Evolutionary conservation across 345 rosid species (phyloP).

Genomic region (Citropsis articulata): DNA sequence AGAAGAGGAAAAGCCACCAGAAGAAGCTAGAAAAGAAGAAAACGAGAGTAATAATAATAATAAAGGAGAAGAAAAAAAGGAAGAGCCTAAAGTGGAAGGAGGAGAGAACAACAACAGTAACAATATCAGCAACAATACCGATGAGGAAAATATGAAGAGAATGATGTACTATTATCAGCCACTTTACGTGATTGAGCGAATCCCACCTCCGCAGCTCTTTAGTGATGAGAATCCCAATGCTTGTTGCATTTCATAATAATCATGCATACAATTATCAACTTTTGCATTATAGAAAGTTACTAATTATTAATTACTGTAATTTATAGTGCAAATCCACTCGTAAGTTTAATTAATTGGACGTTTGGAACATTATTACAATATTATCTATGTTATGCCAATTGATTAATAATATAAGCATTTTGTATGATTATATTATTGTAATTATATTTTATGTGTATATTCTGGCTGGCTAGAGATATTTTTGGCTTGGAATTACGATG

Average conservation of each 20-base stretch:
- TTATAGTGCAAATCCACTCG: no score
- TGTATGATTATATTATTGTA: not conserved
- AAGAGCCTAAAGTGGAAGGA: slow-evolving; percentile 21
- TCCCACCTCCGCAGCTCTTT: slow-evolving; percentile 88
- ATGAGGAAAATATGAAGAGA: slow-evolving; percentile 61
- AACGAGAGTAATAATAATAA: slow-evolving; percentile 11
- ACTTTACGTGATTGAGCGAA: slow-evolving; percentile 59
- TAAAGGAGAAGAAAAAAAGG: slow-evolving; percentile 15
- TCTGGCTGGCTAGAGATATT: no score
- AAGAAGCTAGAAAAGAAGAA: slow-evolving; percentile 17
- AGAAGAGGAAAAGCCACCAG: slow-evolving; percentile 32
- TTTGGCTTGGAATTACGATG: no score
- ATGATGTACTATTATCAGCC: slow-evolving; percentile 67
- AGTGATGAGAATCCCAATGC: slow-evolving; percentile 99
- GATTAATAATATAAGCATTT: slow-evolving; percentile 2
- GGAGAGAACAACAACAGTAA: slow-evolving; percentile 4
- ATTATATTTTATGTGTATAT: no score
- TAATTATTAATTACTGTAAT: not conserved
- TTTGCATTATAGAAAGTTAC: not conserved
- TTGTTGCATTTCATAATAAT: slow-evolving; percentile 62
- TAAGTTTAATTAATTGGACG: no score
- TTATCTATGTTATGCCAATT: not conserved
- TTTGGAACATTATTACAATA: no score
- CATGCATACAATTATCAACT: not conserved
- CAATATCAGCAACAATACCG: slow-evolving; percentile 12